Base-by-base conservation (phyloP, 2,329 filamentous ascomycete genomes). In the Aspergillus floridensis region DNA sequence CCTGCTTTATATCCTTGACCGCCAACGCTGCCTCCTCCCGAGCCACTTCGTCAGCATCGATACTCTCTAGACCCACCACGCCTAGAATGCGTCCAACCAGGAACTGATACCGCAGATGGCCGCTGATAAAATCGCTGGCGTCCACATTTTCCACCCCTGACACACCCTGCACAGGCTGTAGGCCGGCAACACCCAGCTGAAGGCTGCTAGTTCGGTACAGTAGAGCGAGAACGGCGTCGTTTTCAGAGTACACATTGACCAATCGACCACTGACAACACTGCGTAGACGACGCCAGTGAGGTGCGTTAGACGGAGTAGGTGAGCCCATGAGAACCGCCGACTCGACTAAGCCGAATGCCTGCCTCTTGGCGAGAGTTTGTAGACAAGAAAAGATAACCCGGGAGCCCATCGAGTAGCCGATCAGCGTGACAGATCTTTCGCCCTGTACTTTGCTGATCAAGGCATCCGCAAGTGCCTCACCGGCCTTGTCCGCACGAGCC, bases 191-290 rank as follows among this genome's bases (percentile, higher is more conserved):
- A 3, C 93, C 93, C 46, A 90, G 83, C 64, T 95, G 89, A 29
- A 96, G 84, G 59, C 88, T 92, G 46, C 90, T 92, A 2, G 91
- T 88, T 49, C 93, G 87, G 73, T 97, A 96, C 19, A 96, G 80
- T 71, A 96, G 93, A 1, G 87, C 92, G 1, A 97, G 85, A 32
- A 97, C 87, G 69, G 91, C 90, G 74, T 97, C 93, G 61, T 95
- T 93, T 55, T 88, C 86, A 1, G 91, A 93, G 76, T 89, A 96
- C 8, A 93, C 91, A 67, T 97, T 97, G 67, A 96, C 89, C 7
- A 96, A 82, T 59, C 89, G 85, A 2, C 93, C 92, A 1, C 88
- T 86, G 0, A 96, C 92, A 0, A 93, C 91, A 49, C 85, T 86
- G 31, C 91, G 86, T 65, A 96, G 86, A 41, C 85, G 81, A 49